Evolutionary conservation across 768 basidiomycete species (phyloP), one percentile per base, ranked within the genome.

Genomic region (Mycena venus): DNA sequence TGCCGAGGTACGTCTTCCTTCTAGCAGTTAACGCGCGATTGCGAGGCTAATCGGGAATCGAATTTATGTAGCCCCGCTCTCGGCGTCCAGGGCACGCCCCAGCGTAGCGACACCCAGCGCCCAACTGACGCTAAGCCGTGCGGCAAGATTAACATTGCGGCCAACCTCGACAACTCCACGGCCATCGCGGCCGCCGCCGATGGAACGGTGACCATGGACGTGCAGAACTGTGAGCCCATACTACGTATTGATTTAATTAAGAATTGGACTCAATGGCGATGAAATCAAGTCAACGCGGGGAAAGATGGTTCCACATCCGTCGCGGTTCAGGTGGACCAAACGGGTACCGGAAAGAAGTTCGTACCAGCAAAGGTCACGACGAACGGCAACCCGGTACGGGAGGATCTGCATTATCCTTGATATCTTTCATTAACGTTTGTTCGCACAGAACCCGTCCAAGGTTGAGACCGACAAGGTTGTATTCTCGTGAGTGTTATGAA

Each of bases 391-490:
- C 23, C 74, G 27, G 76, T 77, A 27, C 12, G 73, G 68, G 6
- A 25, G 17, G 4, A n/a, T 12, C 58, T n/a, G 12, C 36, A 59
- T 36, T 17, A n/a, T n/a, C 17, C 25, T 42, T 3, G 8, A 27
- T 60, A 29, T 47, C 15, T 31, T 23, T 51, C n/a, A 60, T 17
- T 38, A n/a, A n/a, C 42, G 19, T 14, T 17, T 42, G 4, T 42
- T 14, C 19, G 9, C 11, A 14, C 29, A 31, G 89, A 79, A 79
- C 17, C 89, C 90, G 12, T 78, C 71, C 12, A 73, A 42, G 32
- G 77, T 80, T n/a, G 84, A 85, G 25, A 84, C 88, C 21, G 82
- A 88, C 68, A 78, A 82, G 64, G 77, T 91, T 60, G 80, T 81
- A 0, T 89, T 86, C 47, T 73, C 84, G 73, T 83, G 49, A 51